phyloP scores from a whole-genome alignment of 192 early-diverging fungal species.

The Mortierella claussenii region DNA sequence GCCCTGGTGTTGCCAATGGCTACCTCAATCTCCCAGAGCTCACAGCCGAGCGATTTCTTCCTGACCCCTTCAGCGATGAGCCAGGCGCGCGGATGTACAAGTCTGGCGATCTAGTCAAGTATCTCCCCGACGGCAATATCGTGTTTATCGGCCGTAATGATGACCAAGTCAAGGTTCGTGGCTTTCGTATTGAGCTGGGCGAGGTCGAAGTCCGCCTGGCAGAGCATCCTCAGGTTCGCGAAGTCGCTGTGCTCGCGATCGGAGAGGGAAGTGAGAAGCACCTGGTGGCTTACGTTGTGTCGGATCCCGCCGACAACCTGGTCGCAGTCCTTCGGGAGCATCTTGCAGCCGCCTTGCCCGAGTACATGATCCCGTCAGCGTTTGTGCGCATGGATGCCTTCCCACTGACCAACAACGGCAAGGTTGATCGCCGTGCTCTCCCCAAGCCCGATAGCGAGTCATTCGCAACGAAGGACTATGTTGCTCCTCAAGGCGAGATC shows the following conservation, averaged over 20 bases:
- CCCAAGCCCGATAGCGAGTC: slow-evolving; percentile 20
- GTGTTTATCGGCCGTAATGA: slow-evolving; percentile 45
- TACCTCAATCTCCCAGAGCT: slow-evolving; percentile 53
- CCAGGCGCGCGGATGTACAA: slow-evolving; percentile 28
- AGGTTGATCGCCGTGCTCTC: slow-evolving; percentile 50
- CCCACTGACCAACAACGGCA: slow-evolving; percentile 38
- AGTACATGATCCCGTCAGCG: no score
- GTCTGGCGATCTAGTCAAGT: slow-evolving; percentile 42
- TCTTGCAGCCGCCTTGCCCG: no score
- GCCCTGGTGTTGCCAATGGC: slow-evolving; percentile 46
- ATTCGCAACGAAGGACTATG: slow-evolving; percentile 5
- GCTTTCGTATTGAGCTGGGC: slow-evolving; percentile 49
- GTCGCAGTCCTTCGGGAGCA: no score
- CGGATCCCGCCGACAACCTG: no score
- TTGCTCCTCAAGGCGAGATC: slow-evolving; percentile 18
- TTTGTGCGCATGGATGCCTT: slow-evolving; percentile 31
- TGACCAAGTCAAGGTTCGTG: slow-evolving; percentile 58
- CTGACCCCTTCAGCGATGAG: slow-evolving; percentile 42
- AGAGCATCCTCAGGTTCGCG: slow-evolving; percentile 13
- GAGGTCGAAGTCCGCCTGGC: slow-evolving; percentile 41
- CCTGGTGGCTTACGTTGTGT: no score
- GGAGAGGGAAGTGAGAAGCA: no score
- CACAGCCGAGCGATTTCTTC: slow-evolving; percentile 43
- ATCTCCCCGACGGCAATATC: slow-evolving; percentile 37
- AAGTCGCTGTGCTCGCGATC: slow-evolving; percentile 41